Percentiles rank a stretch among this genome's conserved stretches.
These are phyloP conservation scores for Hanseniaspora taiwanica DNA, from an alignment of 805 yeast genomes.

Conservation along the genomic window DNA sequence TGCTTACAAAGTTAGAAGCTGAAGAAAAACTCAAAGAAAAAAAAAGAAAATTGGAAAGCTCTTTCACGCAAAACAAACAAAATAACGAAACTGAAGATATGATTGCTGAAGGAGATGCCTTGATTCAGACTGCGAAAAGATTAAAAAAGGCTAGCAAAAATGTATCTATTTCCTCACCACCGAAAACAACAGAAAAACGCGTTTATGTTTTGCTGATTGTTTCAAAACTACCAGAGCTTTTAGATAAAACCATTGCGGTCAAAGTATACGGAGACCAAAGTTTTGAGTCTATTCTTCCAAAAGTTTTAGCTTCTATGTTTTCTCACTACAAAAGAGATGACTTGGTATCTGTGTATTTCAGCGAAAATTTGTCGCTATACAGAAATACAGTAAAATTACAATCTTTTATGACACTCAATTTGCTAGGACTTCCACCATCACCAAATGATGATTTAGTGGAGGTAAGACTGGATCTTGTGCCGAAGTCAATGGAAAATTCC, in stretches of 20 bases:
- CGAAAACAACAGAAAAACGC: constrained; percentile 6
- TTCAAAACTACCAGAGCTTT: constrained; percentile 19
- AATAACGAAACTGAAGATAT: background rate
- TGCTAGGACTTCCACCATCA: constrained; percentile 15
- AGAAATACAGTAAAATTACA: constrained; percentile 18
- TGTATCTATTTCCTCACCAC: background rate
- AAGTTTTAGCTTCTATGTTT: constrained; percentile 15
- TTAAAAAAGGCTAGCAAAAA: background rate
- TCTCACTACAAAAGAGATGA: constrained; percentile 13
- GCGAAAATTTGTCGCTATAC: constrained; percentile 16
- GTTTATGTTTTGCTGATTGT: constrained; percentile 15
- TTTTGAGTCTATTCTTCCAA: constrained; percentile 16
- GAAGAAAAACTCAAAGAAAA: background rate
- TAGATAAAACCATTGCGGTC: constrained; percentile 15
- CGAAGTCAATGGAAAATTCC: constrained; percentile 10
- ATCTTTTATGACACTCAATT: constrained; percentile 21
- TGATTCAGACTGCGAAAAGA: background rate
- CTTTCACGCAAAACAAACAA: background rate
- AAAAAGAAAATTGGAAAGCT: background rate
- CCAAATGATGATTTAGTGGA: constrained; percentile 15
- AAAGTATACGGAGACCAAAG: constrained; percentile 18
- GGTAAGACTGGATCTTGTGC: constrained; percentile 13
- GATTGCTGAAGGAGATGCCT: constrained; percentile 6
- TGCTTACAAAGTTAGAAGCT: background rate
- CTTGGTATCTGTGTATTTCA: constrained; percentile 9